Base-by-base conservation (phyloP, 148 eudicot genomes). In the Mesembryanthemum crystallinum region DNA sequence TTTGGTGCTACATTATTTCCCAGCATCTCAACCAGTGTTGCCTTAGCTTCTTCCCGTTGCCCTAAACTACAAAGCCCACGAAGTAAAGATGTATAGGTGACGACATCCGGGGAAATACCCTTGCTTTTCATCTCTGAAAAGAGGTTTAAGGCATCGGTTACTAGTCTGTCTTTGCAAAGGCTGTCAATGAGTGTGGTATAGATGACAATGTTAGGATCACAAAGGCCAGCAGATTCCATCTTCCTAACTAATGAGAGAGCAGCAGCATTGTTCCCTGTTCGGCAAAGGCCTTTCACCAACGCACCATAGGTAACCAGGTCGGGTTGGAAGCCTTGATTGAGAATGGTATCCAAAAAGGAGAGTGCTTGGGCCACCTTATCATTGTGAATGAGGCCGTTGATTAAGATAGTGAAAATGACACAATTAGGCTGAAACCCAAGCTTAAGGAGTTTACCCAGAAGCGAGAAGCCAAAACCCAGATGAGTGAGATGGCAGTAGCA, bases 161-260 rank as follows among this genome's bases (percentile, higher is more conserved):
- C 8, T 10, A 71, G 11, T 13, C 8, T 54, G 29, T 71, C 80
- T 52, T 78, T 78, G 51, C 69, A 71, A 33, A 78, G 71, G 15
- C 75, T 71, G 28, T 78, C 80, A 52, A 78, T 63, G 21, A 78
- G 25, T 5, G 76, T 71, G 64, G 1, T 78, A 17, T 78, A 78
- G 20, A 64, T 71, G 28, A 62, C 60, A 49, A 54, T 33, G 24
- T 51, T 20, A 23, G 74, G 82, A 55, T 30, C 14, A 55, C 39
- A 77, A 5, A 21, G 20, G n/a, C 63, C 45, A 3, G 5, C 18
- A 45, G 12, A 14, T 39, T 79, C 74, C 82, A 79, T 68, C 0
- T 74, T 58, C 18, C 67, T 3, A 27, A 76, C 58, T 65, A 76
- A 57, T 42, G 15, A 10, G 7, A 67, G 73, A 76, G 78, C 78